A percentile compares a stretch with the other conserved stretches of the same genome.
Conservation (phyloP, 805 yeast genomes). For the Brettanomyces sp. region DNA sequence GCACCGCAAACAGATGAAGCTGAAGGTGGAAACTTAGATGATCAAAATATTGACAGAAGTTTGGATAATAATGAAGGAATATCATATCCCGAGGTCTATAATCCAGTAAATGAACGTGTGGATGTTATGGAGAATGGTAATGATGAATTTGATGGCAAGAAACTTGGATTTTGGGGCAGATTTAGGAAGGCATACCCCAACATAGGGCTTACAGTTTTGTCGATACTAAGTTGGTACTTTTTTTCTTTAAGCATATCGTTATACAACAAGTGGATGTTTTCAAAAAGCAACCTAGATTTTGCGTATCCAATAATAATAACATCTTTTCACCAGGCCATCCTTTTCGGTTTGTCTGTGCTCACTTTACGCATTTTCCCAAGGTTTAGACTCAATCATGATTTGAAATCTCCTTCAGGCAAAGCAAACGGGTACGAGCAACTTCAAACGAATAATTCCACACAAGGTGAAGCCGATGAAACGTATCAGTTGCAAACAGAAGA, state of each 20-base stretch:
- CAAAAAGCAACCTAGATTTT: slow-evolving; percentile 59
- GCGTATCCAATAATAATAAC: slow-evolving; percentile 82
- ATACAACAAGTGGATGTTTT: slow-evolving; percentile 98
- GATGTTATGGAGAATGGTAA: not conserved
- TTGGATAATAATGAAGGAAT: not conserved
- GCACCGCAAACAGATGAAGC: no score
- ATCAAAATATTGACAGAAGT: no score
- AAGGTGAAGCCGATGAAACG: no score
- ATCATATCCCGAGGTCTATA: not conserved
- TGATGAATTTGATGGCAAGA: not conserved
- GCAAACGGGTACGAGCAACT: no score
- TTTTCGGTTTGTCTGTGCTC: slow-evolving; percentile 43
- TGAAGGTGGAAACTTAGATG: no score
- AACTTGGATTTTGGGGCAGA: not conserved
- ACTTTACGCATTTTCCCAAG: slow-evolving; percentile 38
- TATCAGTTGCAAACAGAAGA: not conserved
- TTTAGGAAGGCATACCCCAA: slow-evolving; percentile 16
- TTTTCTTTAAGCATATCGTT: slow-evolving; percentile 63
- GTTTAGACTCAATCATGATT: slow-evolving; percentile 31
- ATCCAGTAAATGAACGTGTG: no score
- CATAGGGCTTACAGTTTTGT: slow-evolving; percentile 15
- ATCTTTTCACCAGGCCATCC: slow-evolving; percentile 70
- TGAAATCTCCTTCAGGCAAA: no score
- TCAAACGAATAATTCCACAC: no score
- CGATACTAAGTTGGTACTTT: slow-evolving; percentile 46